Conservation (phyloP, 495 filamentous ascomycete genomes). For the Lichenothelia convexa region DNA sequence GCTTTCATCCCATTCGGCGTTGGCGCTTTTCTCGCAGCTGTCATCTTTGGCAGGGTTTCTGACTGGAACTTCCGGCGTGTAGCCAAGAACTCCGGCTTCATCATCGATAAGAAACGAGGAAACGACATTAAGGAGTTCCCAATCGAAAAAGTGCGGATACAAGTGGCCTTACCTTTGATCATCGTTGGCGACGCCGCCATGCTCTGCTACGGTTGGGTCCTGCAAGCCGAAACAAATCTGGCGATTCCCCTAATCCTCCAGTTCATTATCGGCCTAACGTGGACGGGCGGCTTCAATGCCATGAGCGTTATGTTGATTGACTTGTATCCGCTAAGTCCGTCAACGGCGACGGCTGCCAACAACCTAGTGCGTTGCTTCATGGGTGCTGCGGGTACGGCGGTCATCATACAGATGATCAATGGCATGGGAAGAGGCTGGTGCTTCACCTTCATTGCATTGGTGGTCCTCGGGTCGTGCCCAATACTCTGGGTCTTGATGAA, state of each 20-base stretch:
- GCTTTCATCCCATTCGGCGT: constrained; percentile 24
- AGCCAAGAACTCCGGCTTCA: constrained; percentile 22
- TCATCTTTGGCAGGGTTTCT: constrained; percentile 15
- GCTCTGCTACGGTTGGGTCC: constrained; percentile 25
- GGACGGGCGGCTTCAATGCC: constrained; percentile 38
- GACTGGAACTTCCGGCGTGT: constrained; percentile 27
- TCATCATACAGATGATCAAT: constrained; percentile 46
- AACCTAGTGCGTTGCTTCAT: constrained; percentile 51
- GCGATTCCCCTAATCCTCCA: constrained; percentile 30
- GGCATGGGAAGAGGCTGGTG: constrained; percentile 51
- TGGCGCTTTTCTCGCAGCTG: constrained; percentile 11
- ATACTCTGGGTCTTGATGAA: constrained; percentile 28
- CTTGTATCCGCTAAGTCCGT: constrained; percentile 39
- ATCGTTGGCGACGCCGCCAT: constrained; percentile 12
- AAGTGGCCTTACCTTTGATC: constrained; percentile 11
- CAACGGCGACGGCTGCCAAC: constrained; percentile 49
- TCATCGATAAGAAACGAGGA: constrained; percentile 12
- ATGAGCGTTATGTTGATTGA: constrained; percentile 43
- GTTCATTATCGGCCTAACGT: constrained; percentile 37
- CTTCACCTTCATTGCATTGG: constrained; percentile 42
- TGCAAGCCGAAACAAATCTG: constrained; percentile 11
- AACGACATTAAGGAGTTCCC: constrained; percentile 30
- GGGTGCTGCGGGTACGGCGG: constrained; percentile 46
- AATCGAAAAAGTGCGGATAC: constrained; percentile 30
- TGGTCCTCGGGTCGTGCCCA: constrained; percentile 36